These are phyloP conservation scores for Penicillium sp. DNA, from an alignment of 2,329 filamentous ascomycete species.

Conservation along the genomic window DNA sequence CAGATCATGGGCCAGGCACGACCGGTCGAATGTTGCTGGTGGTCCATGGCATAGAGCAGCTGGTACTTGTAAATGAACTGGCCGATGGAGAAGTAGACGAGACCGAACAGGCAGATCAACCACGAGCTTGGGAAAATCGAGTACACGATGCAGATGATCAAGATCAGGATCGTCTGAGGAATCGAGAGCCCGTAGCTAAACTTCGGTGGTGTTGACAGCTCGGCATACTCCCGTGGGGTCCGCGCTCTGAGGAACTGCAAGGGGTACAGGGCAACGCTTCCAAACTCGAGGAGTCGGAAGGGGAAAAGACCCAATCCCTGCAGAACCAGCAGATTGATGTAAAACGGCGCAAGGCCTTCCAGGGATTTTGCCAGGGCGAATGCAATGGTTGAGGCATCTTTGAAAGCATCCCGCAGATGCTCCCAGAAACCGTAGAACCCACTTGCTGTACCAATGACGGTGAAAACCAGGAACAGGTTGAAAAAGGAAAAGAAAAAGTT, in stretches of 20 bases:
- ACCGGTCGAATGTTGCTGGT: constrained; percentile 69
- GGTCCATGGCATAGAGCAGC: constrained; percentile 96
- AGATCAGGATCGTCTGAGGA: constrained; percentile 85
- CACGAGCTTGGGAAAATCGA: constrained; percentile 79
- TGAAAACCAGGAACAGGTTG: constrained; percentile 96
- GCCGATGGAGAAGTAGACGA: constrained; percentile 58
- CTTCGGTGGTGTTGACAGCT: constrained; percentile 74
- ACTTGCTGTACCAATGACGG: constrained; percentile 76
- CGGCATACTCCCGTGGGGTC: constrained; percentile 84
- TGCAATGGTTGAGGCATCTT: constrained; percentile 76
- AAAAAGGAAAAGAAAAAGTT: constrained; percentile 99
- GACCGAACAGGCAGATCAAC: constrained; percentile 72
- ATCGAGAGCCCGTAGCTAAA: constrained; percentile 98
- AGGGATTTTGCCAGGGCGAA: constrained; percentile 73
- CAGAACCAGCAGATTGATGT: constrained; percentile 89
- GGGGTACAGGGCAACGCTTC: constrained; percentile 78
- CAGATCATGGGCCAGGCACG: constrained; percentile 96
- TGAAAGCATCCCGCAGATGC: constrained; percentile 68
- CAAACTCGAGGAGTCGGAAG: constrained; percentile 86
- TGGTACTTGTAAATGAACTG: constrained; percentile 66
- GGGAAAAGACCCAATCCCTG: constrained; percentile 93
- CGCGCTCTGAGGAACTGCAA: constrained; percentile 74
- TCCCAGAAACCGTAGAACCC: constrained; percentile 67
- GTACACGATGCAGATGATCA: constrained; percentile 95
- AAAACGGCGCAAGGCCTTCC: constrained; percentile 74